Evolutionary conservation across 371 early-diverging fungal genomes (phyloP).

Genomic region (Mortierella sp.): DNA sequence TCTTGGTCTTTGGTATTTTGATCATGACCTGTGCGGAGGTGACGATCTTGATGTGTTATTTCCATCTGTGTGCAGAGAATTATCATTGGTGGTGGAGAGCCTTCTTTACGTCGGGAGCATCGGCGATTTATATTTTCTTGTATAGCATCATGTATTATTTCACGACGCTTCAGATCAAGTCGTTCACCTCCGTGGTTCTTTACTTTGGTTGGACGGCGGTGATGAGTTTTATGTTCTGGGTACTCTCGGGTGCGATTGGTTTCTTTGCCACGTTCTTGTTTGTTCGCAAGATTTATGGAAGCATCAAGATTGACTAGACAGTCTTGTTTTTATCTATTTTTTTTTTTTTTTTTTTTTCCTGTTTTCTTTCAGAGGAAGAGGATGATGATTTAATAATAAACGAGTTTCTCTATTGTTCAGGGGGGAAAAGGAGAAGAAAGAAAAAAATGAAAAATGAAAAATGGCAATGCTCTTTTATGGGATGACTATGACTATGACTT

Average conservation of each 20-base stretch:
- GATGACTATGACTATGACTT: neutral
- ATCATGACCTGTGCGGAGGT: conserved; percentile 83
- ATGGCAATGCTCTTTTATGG: neutral
- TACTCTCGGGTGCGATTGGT: conserved; percentile 81
- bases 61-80: conserved; percentile 90
- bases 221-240: conserved; percentile 73
- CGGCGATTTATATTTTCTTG: conserved; percentile 86
- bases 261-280: conserved; percentile 74
- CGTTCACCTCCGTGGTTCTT: conserved; percentile 76
- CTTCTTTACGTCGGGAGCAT: conserved; percentile 86
- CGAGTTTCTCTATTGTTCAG: too few species aligned
- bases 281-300: conserved; percentile 72
- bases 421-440: neutral
- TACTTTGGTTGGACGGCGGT: conserved; percentile 90
- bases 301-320: conserved; percentile 70
- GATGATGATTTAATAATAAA: too few species aligned
- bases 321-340: neutral
- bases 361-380: too few species aligned
- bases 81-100: conserved; percentile 95
- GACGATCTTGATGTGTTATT: conserved; percentile 82
- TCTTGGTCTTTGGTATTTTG: conserved; percentile 78
- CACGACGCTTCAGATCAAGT: conserved; percentile 72
- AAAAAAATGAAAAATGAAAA: neutral
- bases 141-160: conserved; percentile 83
- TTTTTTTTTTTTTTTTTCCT: too few species aligned